These are phyloP conservation scores for Vaucheria bursata DNA, from an alignment of 352 stramenopile species.

Conservation along the genomic window DNA sequence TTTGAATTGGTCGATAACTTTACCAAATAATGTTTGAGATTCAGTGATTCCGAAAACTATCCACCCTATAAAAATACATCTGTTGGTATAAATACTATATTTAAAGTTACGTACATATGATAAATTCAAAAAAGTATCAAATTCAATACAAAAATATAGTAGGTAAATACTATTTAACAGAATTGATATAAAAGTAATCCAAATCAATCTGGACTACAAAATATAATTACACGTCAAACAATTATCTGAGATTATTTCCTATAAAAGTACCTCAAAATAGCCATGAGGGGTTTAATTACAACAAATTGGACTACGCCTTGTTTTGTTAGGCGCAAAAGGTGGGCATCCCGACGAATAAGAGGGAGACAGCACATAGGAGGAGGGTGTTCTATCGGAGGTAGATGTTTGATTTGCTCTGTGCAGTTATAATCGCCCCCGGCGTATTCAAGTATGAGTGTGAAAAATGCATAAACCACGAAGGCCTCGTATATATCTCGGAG, in stretches of 20 bases:
- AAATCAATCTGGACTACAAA: neutral
- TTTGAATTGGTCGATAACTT: too few species aligned
- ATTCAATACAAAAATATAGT: too few species aligned
- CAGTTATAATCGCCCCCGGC: conserved; percentile 61
- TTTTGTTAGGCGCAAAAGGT: conserved; percentile 72
- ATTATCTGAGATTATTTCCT: neutral
- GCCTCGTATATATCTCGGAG: conserved; percentile 80
- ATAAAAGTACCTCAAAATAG: conserved; percentile 51
- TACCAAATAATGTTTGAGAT: too few species aligned
- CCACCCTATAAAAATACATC: too few species aligned
- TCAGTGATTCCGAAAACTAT: too few species aligned
- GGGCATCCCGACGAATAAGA: conserved; percentile 65
- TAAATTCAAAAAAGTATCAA: too few species aligned
- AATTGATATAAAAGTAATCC: too few species aligned
- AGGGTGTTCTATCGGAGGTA: conserved; percentile 60
- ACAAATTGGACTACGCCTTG: conserved; percentile 80
- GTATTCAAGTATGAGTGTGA: conserved; percentile 75
- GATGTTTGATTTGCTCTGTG: conserved; percentile 72
- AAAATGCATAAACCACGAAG: conserved; percentile 81
- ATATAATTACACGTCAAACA: neutral
- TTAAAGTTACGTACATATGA: too few species aligned
- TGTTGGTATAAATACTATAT: too few species aligned
- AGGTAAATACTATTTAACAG: too few species aligned
- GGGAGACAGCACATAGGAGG: conserved; percentile 67
- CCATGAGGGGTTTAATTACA: conserved; percentile 75